A percentile compares a stretch with the other conserved stretches of the same genome.
These are phyloP conservation scores for Sordariomycetes sp. DNA, from an alignment of 2,329 filamentous ascomycete genomes.

Conservation along the genomic window DNA sequence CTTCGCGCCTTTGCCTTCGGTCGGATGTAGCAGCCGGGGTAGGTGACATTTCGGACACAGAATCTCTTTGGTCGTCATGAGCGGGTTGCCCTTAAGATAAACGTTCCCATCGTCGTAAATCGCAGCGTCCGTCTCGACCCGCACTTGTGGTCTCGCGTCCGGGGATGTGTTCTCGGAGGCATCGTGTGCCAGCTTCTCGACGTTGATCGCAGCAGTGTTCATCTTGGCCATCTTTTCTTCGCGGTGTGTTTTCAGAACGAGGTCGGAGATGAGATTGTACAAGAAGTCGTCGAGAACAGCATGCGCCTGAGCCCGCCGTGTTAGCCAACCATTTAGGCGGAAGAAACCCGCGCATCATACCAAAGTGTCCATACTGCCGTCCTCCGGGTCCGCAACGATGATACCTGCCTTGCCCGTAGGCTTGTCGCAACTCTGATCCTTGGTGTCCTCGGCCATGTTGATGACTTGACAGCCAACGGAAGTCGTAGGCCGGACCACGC, in stretches of 20 bases:
- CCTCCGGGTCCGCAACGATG: slow-evolving; percentile 43
- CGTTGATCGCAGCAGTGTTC: slow-evolving; percentile 52
- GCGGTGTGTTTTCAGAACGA: slow-evolving; percentile 65
- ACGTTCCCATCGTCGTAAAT: slow-evolving; percentile 62
- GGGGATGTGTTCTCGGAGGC: slow-evolving; percentile 41
- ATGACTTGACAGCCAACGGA: too few relatives aligned
- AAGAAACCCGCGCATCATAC: slow-evolving; percentile 25
- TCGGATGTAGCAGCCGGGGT: slow-evolving; percentile 63
- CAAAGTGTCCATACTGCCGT: slow-evolving; percentile 46
- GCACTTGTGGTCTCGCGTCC: slow-evolving; percentile 46
- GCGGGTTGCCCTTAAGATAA: slow-evolving; percentile 60
- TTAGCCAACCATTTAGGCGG: slow-evolving; percentile 3
- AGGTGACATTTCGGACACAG: slow-evolving; percentile 67
- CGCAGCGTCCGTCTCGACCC: slow-evolving; percentile 57
- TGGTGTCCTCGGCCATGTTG: too few relatives aligned
- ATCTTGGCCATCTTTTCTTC: slow-evolving; percentile 70
- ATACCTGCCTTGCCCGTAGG: slow-evolving; percentile 48
- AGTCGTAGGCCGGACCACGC: too few relatives aligned
- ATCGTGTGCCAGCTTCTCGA: slow-evolving; percentile 52
- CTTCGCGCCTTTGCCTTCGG: slow-evolving; percentile 56
- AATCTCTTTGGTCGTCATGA: slow-evolving; percentile 62
- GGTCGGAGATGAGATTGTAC: slow-evolving; percentile 68
- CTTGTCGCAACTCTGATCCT: too few relatives aligned
- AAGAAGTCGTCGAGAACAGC: slow-evolving; percentile 65
- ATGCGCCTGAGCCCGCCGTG: slow-evolving; percentile 36